Evolutionary conservation across 106 monocot genomes (phyloP), one percentile per base, ranked within the genome.

Genomic region (Posidonia australis): DNA sequence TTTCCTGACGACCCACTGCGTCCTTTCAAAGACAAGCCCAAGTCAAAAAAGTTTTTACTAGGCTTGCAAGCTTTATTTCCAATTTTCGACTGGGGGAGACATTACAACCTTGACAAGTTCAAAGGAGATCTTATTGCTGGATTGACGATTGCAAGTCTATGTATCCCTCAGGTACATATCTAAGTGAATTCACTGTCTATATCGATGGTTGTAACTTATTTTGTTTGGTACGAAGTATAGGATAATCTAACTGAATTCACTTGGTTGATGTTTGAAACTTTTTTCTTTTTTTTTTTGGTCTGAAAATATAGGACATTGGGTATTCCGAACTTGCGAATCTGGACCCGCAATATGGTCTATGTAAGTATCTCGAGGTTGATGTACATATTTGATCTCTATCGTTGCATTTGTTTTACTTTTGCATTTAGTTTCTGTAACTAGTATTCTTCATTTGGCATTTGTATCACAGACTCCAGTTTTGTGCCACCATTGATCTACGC

Each of bases 141-240:
- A 11, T 75, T 98, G 44, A 98, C 98, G 28, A 91, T 98, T 69
- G 98, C 98, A 52, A 98, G 91, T 65, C 81, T 98, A 0, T 84
- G 87, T 53, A 91, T 98, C 63, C 98, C 98, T 65, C 98, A 98
- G 85, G 98, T 98, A 60, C 9, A 47, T 21, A 49, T 17, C 3
- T 65, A 18, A 7, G n/a, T n/a, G n/a, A n/a, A n/a, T n/a, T n/a
- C n/a, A n/a, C n/a, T n/a, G n/a, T n/a, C n/a, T n/a, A n/a, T n/a
- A n/a, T n/a, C n/a, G n/a, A n/a, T n/a, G n/a, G n/a, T n/a, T n/a
- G n/a, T n/a, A n/a, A n/a, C n/a, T n/a, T n/a, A n/a, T n/a, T n/a
- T n/a, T n/a, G n/a, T n/a, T n/a, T n/a, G n/a, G n/a, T n/a, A n/a
- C n/a, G n/a, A n/a, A n/a, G n/a, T n/a, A n/a, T n/a, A n/a, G n/a